These are phyloP conservation scores for Penicillium sp. DNA, from an alignment of 2,329 filamentous ascomycete species.

Conservation along the genomic window DNA sequence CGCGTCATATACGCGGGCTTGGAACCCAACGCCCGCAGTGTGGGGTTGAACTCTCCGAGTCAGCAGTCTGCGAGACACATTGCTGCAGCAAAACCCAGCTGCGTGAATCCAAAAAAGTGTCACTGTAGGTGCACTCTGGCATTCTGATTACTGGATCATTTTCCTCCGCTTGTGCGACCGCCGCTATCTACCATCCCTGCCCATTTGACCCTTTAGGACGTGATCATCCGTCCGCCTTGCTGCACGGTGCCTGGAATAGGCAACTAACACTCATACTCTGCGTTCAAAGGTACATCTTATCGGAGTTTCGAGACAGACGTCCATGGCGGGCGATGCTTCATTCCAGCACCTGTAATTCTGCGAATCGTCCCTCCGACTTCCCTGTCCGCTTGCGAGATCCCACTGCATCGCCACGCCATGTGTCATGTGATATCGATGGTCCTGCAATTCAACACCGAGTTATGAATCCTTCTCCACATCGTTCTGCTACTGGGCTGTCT, in stretches of 20 bases:
- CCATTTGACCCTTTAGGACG: conserved; percentile 1
- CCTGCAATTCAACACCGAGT: conserved; percentile 13
- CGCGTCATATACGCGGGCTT: neutral
- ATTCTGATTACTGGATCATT: conserved; percentile 5
- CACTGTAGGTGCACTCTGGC: conserved; percentile 5
- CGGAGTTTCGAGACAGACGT: neutral
- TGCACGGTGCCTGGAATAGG: conserved; percentile 2
- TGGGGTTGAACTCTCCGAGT: conserved; percentile 8
- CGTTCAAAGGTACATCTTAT: neutral
- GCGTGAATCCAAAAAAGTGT: neutral
- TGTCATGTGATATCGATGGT: conserved; percentile 20
- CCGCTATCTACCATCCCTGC: conserved; percentile 14
- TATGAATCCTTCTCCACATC: conserved; percentile 20
- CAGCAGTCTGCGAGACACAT: conserved; percentile 3
- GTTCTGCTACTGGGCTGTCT: conserved; percentile 1
- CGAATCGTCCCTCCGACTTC: conserved; percentile 3
- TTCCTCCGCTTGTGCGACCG: conserved; percentile 16
- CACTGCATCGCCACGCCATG: conserved; percentile 17
- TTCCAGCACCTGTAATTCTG: conserved; percentile 13
- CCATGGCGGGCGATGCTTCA: conserved; percentile 22
- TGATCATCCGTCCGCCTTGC: conserved; percentile 5
- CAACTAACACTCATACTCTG: neutral
- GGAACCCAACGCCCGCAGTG: conserved; percentile 5
- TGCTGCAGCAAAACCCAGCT: neutral
- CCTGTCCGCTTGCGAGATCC: conserved; percentile 3